Evolutionary conservation across 257 asterid species (phyloP).

Genomic region (Solanum rostratum): DNA sequence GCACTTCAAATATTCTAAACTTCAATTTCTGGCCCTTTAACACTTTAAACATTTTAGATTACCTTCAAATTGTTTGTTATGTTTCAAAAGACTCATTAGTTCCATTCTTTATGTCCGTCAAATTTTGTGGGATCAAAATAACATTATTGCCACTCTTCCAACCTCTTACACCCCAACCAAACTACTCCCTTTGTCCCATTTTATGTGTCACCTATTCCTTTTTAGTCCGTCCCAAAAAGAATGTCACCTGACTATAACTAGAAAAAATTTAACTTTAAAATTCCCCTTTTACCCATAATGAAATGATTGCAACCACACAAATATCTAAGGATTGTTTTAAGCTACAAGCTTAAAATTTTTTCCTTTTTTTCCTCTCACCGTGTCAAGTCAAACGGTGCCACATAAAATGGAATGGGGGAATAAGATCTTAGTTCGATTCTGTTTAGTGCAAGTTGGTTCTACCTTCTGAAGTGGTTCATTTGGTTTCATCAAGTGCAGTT

Average conservation of each 20-base stretch:
- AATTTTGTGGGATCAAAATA: not conserved
- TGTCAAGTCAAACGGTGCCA: no score
- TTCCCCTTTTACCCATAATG: no score
- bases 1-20: not conserved
- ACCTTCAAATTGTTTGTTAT: not conserved
- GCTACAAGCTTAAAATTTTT: no score
- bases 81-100: not conserved
- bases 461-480: not conserved
- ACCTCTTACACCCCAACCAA: not conserved
- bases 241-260: no score
- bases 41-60: not conserved
- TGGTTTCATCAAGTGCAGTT: not conserved
- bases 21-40: not conserved
- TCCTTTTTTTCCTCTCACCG: no score
- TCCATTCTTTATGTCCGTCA: not conserved
- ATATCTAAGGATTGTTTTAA: no score
- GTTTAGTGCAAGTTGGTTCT: not conserved
- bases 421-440: not conserved
- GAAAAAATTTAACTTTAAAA: no score
- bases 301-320: no score
- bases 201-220: no score
- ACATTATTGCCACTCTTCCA: not conserved
- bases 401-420: no score
- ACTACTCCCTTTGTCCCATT: not conserved
- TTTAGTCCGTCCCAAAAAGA: no score